phyloP scores from a whole-genome alignment of 2,329 filamentous ascomycete genomes.

The Escovopsis weberi region DNA sequence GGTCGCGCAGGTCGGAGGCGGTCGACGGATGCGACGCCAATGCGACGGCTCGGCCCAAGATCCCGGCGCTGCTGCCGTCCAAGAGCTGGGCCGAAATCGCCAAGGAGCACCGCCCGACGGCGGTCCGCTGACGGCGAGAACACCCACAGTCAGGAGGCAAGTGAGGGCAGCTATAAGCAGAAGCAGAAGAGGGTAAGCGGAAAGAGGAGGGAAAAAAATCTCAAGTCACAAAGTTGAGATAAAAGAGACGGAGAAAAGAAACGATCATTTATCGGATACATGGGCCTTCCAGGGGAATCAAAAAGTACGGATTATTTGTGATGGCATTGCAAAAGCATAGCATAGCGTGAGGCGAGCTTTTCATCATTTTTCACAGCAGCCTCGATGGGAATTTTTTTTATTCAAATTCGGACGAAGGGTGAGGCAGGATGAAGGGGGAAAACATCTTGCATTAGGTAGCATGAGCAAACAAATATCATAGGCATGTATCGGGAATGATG shows the following conservation, averaged over 20 bases:
- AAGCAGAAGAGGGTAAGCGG: too few species aligned
- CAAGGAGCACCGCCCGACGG: constrained; percentile 2
- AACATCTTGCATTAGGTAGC: too few species aligned
- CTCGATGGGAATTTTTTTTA: too few species aligned
- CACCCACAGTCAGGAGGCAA: neutral
- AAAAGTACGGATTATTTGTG: neutral
- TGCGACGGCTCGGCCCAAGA: constrained; percentile 8
- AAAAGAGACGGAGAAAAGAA: neutral
- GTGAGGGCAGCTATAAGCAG: neutral
- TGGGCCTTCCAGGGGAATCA: too few species aligned
- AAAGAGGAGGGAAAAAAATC: too few species aligned
- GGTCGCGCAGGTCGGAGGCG: constrained; percentile 6
- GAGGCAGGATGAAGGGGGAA: too few species aligned
- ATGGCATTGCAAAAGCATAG: neutral
- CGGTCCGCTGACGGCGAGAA: neutral
- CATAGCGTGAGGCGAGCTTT: neutral
- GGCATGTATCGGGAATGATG: too few species aligned
- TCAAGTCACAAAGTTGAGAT: neutral
- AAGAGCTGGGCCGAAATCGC: constrained; percentile 29
- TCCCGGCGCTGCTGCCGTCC: constrained; percentile 20
- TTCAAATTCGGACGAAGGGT: neutral
- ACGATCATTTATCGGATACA: neutral
- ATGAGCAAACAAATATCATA: too few species aligned
- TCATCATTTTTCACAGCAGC: neutral
- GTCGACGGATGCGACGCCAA: constrained; percentile 6